Conservation (phyloP, 805 yeast species). For the Kregervanrija pseudodelftensis region DNA sequence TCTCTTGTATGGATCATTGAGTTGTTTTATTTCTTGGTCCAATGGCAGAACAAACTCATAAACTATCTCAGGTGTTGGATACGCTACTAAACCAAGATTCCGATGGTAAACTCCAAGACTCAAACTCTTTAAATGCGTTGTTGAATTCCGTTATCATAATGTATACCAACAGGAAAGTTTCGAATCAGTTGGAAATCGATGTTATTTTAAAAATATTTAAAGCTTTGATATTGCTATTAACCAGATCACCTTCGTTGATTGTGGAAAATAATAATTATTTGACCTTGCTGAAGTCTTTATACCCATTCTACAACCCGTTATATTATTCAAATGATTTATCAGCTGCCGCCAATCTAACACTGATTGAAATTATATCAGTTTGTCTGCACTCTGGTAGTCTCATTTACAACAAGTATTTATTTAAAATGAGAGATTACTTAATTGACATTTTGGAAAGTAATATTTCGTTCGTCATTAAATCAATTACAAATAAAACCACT, state of each 20-base stretch:
- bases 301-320: constrained; percentile 22
- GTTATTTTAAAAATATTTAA: constrained; percentile 23
- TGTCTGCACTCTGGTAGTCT: constrained; percentile 18
- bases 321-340: constrained; percentile 17
- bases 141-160: constrained; percentile 24
- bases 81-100: constrained; percentile 21
- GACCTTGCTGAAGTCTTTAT: constrained; percentile 13
- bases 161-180: constrained; percentile 11
- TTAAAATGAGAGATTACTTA: constrained; percentile 15
- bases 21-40: too few relatives aligned
- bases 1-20: too few relatives aligned
- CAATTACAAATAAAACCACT: constrained; percentile 19
- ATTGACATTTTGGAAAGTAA: constrained; percentile 17
- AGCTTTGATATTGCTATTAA: constrained; percentile 18
- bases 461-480: constrained; percentile 17
- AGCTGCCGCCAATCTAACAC: constrained; percentile 15
- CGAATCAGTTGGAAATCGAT: constrained; percentile 10
- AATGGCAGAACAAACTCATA: constrained; percentile 16
- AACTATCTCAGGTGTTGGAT: constrained; percentile 22
- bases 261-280: constrained; percentile 18
- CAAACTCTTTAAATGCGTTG: constrained; percentile 24
- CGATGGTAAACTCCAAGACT: constrained; percentile 20
- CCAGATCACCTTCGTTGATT: constrained; percentile 19
- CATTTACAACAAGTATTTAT: constrained; percentile 17
- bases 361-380: constrained; percentile 16